Conservation (phyloP, 495 filamentous ascomycete genomes). For the Glarea lozoyensis region DNA sequence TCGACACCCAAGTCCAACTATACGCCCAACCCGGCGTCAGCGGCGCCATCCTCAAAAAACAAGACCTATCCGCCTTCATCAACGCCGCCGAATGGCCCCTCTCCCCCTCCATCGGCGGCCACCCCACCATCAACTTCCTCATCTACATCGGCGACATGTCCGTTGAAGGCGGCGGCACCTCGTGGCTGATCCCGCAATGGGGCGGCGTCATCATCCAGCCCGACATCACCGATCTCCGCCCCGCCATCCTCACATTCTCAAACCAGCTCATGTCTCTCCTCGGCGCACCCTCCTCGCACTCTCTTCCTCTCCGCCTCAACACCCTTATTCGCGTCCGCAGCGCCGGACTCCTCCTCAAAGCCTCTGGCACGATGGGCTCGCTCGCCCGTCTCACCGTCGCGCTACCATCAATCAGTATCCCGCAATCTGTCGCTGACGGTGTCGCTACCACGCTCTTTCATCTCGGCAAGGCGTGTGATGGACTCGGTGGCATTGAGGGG, state of each 20-base stretch:
- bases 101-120: conserved; percentile 84
- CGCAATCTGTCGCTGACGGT: conserved; percentile 72
- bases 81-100: conserved; percentile 98
- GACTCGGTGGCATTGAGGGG: conserved; percentile 49
- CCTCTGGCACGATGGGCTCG: conserved; percentile 89
- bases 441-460: conserved; percentile 73
- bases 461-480: conserved; percentile 65
- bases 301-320: conserved; percentile 74
- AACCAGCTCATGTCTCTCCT: conserved; percentile 86
- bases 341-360: conserved; percentile 78
- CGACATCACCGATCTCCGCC: conserved; percentile 49
- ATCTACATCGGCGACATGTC: conserved; percentile 67
- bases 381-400: conserved; percentile 78
- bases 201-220: conserved; percentile 55
- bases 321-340: conserved; percentile 77
- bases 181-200: conserved; percentile 96
- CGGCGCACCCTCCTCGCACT: conserved; percentile 71
- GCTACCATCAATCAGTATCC: conserved; percentile 84
- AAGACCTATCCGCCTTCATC: conserved; percentile 88
- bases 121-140: conserved; percentile 92
- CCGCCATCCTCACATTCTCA: conserved; percentile 81
- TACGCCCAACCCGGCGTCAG: conserved; percentile 75
- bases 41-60: conserved; percentile 60
- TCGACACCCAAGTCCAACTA: conserved; percentile 92
- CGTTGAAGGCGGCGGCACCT: conserved; percentile 64